These are phyloP conservation scores for Globisporangium heterothallicum DNA, from an alignment of 352 stramenopile species.

Conservation along the genomic window DNA sequence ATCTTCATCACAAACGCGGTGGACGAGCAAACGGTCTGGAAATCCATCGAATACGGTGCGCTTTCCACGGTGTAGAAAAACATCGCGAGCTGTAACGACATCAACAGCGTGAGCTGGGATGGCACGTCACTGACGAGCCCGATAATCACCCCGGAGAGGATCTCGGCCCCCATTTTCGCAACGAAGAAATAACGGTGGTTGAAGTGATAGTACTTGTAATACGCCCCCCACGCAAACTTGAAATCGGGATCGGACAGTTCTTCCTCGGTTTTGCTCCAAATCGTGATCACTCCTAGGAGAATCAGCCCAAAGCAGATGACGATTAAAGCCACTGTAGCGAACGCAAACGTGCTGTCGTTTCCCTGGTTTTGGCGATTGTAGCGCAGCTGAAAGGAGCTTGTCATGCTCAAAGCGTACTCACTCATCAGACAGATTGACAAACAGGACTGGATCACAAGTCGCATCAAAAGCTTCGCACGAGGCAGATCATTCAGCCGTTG, in stretches of 20 bases:
- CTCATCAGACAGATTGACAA: conserved; percentile 74
- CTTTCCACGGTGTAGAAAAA: conserved; percentile 68
- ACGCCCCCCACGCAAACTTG: conserved; percentile 75
- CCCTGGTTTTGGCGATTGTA: conserved; percentile 48
- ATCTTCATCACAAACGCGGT: conserved; percentile 81
- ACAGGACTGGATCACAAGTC: conserved; percentile 58
- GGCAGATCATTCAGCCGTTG: conserved; percentile 61
- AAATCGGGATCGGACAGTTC: conserved; percentile 58
- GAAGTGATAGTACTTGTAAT: conserved; percentile 81
- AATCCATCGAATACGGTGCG: conserved; percentile 61
- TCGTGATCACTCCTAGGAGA: conserved; percentile 55
- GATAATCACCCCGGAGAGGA: conserved; percentile 67
- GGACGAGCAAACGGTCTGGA: conserved; percentile 64
- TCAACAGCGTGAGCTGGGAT: conserved; percentile 66
- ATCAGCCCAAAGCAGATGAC: conserved; percentile 65
- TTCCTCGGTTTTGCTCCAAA: conserved; percentile 55
- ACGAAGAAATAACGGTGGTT: conserved; percentile 68
- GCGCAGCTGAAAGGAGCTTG: conserved; percentile 70
- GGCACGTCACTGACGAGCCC: conserved; percentile 68
- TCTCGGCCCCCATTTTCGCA: conserved; percentile 71
- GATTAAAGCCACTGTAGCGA: conserved; percentile 53
- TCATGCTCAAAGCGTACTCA: conserved; percentile 78
- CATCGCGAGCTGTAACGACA: conserved; percentile 67
- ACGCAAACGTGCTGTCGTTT: conserved; percentile 46
- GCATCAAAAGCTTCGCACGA: conserved; percentile 61